A percentile compares a stretch with the other conserved stretches of the same genome.
These are phyloP conservation scores for Saccharomyces paradoxus DNA, from an alignment of 805 yeast genomes.

Conservation along the genomic window DNA sequence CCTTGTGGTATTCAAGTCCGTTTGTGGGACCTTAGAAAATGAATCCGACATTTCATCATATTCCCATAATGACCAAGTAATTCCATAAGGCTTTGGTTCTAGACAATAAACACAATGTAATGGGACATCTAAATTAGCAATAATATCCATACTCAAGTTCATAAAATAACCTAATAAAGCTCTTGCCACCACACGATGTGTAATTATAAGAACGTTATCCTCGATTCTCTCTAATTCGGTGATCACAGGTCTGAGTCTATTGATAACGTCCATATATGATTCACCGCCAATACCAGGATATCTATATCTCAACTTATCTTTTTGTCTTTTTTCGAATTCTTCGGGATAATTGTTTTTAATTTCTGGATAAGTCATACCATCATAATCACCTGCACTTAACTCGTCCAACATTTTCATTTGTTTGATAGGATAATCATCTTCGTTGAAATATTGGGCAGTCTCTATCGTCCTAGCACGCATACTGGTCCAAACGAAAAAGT, in stretches of 20 bases:
- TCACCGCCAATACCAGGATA: conserved; percentile 98
- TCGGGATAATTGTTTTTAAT: conserved; percentile 64
- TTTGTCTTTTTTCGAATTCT: conserved; percentile 69
- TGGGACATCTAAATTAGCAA: conserved; percentile 89
- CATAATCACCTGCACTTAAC: conserved; percentile 85
- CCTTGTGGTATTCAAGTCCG: conserved; percentile 38
- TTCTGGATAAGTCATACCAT: conserved; percentile 87
- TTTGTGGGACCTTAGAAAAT: conserved; percentile 57
- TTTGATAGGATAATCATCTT: conserved; percentile 64
- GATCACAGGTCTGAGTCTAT: conserved; percentile 79
- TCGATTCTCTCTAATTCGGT: conserved; percentile 89
- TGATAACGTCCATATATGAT: conserved; percentile 86
- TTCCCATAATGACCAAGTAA: conserved; percentile 84
- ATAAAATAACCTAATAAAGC: conserved; percentile 82
- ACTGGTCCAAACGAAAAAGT: conserved; percentile 89
- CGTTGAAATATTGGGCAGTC: conserved; percentile 71
- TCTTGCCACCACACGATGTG: conserved; percentile 88
- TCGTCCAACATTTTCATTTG: conserved; percentile 92
- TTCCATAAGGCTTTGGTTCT: conserved; percentile 93
- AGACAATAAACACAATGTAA: conserved; percentile 82
- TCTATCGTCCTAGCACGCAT: conserved; percentile 74
- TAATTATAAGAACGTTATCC: conserved; percentile 72
- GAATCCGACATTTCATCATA: conserved; percentile 71
- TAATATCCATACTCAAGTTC: conserved; percentile 68
- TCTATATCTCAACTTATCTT: conserved; percentile 74